phyloP scores from a whole-genome alignment of 2,329 filamentous ascomycete species.

The Colletotrichum sp. region DNA sequence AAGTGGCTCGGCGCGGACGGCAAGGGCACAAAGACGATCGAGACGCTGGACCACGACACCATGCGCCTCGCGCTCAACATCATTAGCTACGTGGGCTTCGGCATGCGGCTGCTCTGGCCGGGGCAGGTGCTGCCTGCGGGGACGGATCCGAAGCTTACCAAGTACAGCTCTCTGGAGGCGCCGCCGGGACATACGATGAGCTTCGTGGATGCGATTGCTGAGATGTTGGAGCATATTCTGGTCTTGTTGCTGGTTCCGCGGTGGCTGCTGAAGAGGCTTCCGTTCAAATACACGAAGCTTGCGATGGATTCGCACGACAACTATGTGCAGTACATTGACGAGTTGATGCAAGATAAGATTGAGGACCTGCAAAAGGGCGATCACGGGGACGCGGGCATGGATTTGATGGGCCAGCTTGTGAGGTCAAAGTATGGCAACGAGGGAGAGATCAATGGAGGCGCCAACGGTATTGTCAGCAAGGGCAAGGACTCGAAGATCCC shows the following conservation, averaged over 20 bases:
- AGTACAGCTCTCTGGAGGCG: conserved; percentile 52
- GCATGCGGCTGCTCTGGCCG: conserved; percentile 65
- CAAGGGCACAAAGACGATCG: conserved; percentile 46
- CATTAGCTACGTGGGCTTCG: conserved; percentile 74
- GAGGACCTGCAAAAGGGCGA: conserved; percentile 41
- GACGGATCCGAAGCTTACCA: conserved; percentile 48
- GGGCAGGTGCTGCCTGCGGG: conserved; percentile 57
- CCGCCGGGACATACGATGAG: conserved; percentile 64
- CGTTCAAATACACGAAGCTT: conserved; percentile 54
- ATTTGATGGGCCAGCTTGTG: conserved; percentile 57
- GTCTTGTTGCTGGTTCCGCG: conserved; percentile 64
- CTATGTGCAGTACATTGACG: conserved; percentile 72
- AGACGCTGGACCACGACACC: conserved; percentile 65
- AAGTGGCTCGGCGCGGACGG: conserved; percentile 57
- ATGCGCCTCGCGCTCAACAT: conserved; percentile 66
- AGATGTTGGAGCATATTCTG: conserved; percentile 67
- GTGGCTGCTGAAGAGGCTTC: conserved; percentile 56
- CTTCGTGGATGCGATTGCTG: conserved; percentile 67
- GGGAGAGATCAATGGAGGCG: conserved; percentile 7
- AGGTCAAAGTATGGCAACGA: conserved; percentile 43
- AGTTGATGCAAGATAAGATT: conserved; percentile 68
- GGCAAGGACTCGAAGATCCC: conserved; percentile 30
- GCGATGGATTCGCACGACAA: conserved; percentile 63
- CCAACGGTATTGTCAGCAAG: conserved; percentile 7
- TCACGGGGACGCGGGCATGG: conserved; percentile 51